phyloP scores from a whole-genome alignment of 768 basidiomycete species.

The Xerocomellus amylosporus region DNA sequence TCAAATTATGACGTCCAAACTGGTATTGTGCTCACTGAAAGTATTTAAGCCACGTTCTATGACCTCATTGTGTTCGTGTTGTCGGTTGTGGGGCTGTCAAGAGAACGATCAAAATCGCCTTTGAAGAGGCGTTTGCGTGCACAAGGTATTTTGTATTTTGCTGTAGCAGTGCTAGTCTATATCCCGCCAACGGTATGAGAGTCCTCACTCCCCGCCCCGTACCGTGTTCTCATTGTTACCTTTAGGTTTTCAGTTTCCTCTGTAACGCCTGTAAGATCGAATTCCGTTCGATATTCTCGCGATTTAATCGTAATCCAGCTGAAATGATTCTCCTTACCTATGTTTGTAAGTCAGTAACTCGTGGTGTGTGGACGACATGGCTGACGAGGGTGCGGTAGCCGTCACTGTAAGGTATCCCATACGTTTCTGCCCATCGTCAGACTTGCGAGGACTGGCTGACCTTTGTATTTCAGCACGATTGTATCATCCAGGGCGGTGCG shows the following conservation, averaged over 20 bases:
- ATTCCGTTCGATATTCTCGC: not conserved
- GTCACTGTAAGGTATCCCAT: slow-evolving; percentile 6
- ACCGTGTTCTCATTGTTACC: not conserved
- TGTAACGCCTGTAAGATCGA: slow-evolving; percentile 1
- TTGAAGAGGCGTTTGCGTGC: slow-evolving; percentile 13
- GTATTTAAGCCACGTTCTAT: slow-evolving; percentile 11
- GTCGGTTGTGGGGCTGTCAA: slow-evolving; percentile 15
- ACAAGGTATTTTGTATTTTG: slow-evolving; percentile 20
- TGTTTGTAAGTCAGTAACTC: not conserved
- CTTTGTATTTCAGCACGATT: not conserved
- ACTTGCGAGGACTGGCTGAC: not conserved
- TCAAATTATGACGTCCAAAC: not conserved
- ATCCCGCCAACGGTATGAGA: slow-evolving; percentile 10
- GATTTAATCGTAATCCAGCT: slow-evolving; percentile 1
- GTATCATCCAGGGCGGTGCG: slow-evolving; percentile 12
- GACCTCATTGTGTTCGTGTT: slow-evolving; percentile 22
- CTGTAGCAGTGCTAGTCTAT: slow-evolving; percentile 10
- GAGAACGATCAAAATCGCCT: slow-evolving; percentile 4
- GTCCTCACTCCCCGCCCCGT: not conserved
- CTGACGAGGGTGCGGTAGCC: slow-evolving; percentile 8
- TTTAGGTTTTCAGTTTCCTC: slow-evolving; percentile 7
- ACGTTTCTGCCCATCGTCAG: not conserved
- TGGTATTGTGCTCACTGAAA: not conserved
- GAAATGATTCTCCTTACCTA: not conserved
- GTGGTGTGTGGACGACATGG: not conserved